Base-by-base conservation (phyloP, 2,329 filamentous ascomycete genomes). In the Neofusicoccum ribis region DNA sequence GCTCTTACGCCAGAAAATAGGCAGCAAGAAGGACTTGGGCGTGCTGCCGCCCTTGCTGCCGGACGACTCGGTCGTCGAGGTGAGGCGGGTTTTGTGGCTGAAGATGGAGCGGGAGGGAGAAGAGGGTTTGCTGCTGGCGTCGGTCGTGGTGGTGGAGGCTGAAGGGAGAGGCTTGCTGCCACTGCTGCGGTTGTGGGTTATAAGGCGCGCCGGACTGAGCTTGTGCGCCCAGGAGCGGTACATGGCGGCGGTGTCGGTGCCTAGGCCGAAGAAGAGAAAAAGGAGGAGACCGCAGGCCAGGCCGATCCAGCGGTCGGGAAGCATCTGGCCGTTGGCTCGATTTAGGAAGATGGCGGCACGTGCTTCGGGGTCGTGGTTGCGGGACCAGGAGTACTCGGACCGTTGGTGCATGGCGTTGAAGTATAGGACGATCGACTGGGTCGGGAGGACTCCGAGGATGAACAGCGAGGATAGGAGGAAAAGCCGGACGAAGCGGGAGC, bases 181-280 rank as follows among this genome's bases (percentile, higher is more conserved):
- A 47, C 20, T n/a, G 41, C 44, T 17, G 12, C 36, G 34, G 12
- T 9, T n/a, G 47, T 7, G 27, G 5, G 27, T 7, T 31, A 52
- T 23, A 23, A 46, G 6, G 23, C 60, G 47, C 14, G 37, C 34
- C 11, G 84, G 67, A 0, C 82, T 82, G 31, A 83, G 56, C n/a
- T 72, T 73, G 27, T 77, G 67, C 50, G 84, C 70, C 65, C 80
- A 77, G 3, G 74, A 73, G 61, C 78, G 78, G 71, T 89, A 89
- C 74, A 86, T 83, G 27, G 78, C 77, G 3, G 79, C 77, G 0
- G 88, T 88, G 70, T 91, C 88, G 31, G 78, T 79, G 36, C 88
- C 88, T 15, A 87, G 83, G 8, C 89, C 88, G 68, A 90, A 90
- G 70, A 88, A 85, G n/a, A 84, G 61, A 71, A 90, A 90, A 12